These are phyloP conservation scores for Aspergillus bertholletiae DNA, from an alignment of 495 filamentous ascomycete species.

Conservation along the genomic window DNA sequence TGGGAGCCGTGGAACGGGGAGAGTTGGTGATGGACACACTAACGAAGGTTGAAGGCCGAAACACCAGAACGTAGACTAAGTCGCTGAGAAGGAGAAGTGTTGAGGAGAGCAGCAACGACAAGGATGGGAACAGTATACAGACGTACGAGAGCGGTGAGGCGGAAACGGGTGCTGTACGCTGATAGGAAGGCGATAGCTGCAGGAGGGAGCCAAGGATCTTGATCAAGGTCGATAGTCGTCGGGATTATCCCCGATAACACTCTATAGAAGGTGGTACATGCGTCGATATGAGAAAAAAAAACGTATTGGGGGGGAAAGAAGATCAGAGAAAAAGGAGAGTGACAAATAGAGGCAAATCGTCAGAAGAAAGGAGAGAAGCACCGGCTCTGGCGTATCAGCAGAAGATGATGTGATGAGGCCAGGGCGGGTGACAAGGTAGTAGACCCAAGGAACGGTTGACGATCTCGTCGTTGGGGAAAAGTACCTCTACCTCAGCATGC, in stretches of 20 bases:
- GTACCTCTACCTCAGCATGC: constrained; percentile 35
- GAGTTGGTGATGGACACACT: neutral
- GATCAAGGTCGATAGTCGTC: neutral
- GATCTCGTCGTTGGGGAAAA: constrained; percentile 13
- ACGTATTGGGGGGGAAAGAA: neutral
- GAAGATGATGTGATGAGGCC: constrained; percentile 35
- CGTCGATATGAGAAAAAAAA: neutral
- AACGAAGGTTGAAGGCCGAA: no score
- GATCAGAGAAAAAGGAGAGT: constrained; percentile 10
- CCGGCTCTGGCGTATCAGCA: constrained; percentile 5
- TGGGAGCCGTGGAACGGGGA: neutral
- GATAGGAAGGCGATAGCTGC: constrained; percentile 10
- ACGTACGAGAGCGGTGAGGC: constrained; percentile 30
- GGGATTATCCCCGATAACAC: neutral
- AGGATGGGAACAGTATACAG: neutral
- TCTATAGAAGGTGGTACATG: neutral
- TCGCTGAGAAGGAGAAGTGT: constrained; percentile 2
- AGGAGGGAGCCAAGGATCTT: constrained; percentile 4
- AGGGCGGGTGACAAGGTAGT: constrained; percentile 15
- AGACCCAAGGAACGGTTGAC: constrained; percentile 29
- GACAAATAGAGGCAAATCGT: neutral
- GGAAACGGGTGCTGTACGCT: constrained; percentile 10
- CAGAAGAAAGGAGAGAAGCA: constrained; percentile 2
- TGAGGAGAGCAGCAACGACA: neutral
- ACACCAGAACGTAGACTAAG: no score